These are phyloP conservation scores for Excoecaria agallocha DNA, from an alignment of 345 rosid genomes.

Conservation along the genomic window DNA sequence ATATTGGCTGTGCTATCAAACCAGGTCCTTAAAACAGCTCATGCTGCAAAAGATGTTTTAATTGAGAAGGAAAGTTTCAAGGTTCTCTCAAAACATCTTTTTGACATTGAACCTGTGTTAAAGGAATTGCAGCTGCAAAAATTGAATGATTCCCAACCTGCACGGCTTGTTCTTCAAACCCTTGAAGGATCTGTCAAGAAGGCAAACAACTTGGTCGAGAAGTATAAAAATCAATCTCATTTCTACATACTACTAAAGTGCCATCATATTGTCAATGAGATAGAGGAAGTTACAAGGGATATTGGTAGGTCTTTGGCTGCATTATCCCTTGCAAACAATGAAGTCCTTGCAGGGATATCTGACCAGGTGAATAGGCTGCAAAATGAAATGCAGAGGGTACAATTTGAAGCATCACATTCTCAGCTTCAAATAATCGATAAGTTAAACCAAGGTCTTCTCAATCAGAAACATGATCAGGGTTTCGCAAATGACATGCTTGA, in stretches of 20 bases:
- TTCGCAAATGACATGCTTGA: constrained; percentile 66
- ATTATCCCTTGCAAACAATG: constrained; percentile 51
- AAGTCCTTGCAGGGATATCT: constrained; percentile 50
- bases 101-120: constrained; percentile 63
- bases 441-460: constrained; percentile 53
- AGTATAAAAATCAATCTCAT: constrained; percentile 50
- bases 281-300: constrained; percentile 61
- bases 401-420: constrained; percentile 51
- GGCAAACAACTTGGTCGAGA: constrained; percentile 58
- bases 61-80: constrained; percentile 65
- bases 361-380: constrained; percentile 60
- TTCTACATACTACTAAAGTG: constrained; percentile 62
- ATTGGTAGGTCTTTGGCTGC: constrained; percentile 61
- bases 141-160: constrained; percentile 55
- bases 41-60: constrained; percentile 61
- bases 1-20: constrained; percentile 53
- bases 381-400: constrained; percentile 66
- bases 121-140: constrained; percentile 53
- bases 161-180: constrained; percentile 48
- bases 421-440: constrained; percentile 55
- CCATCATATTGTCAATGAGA: constrained; percentile 54
- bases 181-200: constrained; percentile 61
- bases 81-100: constrained; percentile 58
- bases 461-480: constrained; percentile 59
- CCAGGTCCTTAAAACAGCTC: constrained; percentile 68